These are phyloP conservation scores for Metschnikowia picachoensis DNA, from an alignment of 805 yeast genomes.

Conservation along the genomic window DNA sequence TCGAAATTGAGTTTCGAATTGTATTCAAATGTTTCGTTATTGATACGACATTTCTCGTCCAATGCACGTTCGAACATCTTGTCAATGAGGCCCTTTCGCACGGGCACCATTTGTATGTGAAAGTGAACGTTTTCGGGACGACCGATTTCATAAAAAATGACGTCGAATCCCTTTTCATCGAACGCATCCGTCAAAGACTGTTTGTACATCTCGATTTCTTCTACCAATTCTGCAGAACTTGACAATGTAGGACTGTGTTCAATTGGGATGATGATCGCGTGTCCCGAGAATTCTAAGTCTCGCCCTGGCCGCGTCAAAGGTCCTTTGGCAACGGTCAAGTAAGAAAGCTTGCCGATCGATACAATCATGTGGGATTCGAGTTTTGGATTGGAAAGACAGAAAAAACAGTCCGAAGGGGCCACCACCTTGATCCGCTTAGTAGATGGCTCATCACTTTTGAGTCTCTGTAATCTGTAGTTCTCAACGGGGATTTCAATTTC, in stretches of 20 bases:
- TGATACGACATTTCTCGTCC: conserved; percentile 37
- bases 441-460: neutral
- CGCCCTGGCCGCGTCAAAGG: conserved; percentile 60
- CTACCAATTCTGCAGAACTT: conserved; percentile 5
- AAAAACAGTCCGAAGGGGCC: conserved; percentile 65
- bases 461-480: neutral
- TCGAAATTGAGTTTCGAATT: conserved; percentile 45
- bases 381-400: conserved; percentile 77
- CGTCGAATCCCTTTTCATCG: conserved; percentile 34
- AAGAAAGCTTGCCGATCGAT: conserved; percentile 62
- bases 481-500: neutral
- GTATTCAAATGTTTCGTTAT: conserved; percentile 44
- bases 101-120: conserved; percentile 74
- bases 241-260: conserved; percentile 53
- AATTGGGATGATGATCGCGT: conserved; percentile 75
- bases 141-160: conserved; percentile 69
- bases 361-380: conserved; percentile 77
- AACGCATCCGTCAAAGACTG: conserved; percentile 49
- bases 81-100: conserved; percentile 40
- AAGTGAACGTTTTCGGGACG: conserved; percentile 64
- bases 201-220: conserved; percentile 49
- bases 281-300: conserved; percentile 64
- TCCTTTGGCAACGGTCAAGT: conserved; percentile 80
- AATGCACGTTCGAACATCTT: conserved; percentile 44
- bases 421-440: conserved; percentile 32